These are phyloP conservation scores for Phialophora verrucosa DNA, from an alignment of 2,329 filamentous ascomycete species.

Conservation along the genomic window DNA sequence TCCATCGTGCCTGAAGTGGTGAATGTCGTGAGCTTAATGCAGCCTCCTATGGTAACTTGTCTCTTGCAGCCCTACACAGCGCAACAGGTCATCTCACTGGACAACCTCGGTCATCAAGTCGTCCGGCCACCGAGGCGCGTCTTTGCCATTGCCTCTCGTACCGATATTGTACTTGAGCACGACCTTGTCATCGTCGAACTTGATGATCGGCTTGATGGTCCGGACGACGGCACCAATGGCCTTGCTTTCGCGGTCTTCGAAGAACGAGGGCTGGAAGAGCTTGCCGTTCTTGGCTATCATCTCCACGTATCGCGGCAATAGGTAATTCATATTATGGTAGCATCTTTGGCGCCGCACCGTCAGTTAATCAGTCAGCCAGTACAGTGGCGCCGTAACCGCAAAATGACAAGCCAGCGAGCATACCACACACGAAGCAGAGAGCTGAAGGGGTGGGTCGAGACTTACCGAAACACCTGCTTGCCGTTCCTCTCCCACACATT, in stretches of 20 bases:
- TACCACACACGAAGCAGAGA: not conserved
- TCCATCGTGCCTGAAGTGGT: not conserved
- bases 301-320: conserved; percentile 49
- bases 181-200: conserved; percentile 48
- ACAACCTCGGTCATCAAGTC: conserved; percentile 43
- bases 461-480: conserved; percentile 56
- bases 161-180: conserved; percentile 56
- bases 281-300: conserved; percentile 50
- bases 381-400: too few relatives aligned
- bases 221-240: conserved; percentile 49
- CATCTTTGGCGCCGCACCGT: conserved; percentile 14
- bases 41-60: not conserved
- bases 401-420: not conserved
- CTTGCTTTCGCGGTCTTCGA: conserved; percentile 50
- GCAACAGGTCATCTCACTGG: conserved; percentile 3
- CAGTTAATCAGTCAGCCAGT: not conserved
- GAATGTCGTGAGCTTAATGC: not conserved
- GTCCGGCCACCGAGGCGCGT: conserved; percentile 56
- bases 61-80: not conserved
- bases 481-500: conserved; percentile 56
- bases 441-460: not conserved
- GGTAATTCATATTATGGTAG: conserved; percentile 56
- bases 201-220: conserved; percentile 53
- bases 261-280: conserved; percentile 57
- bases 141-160: conserved; percentile 58